Evolutionary conservation across 257 asterid species (phyloP).

Genomic region (Apocynum venetum): DNA sequence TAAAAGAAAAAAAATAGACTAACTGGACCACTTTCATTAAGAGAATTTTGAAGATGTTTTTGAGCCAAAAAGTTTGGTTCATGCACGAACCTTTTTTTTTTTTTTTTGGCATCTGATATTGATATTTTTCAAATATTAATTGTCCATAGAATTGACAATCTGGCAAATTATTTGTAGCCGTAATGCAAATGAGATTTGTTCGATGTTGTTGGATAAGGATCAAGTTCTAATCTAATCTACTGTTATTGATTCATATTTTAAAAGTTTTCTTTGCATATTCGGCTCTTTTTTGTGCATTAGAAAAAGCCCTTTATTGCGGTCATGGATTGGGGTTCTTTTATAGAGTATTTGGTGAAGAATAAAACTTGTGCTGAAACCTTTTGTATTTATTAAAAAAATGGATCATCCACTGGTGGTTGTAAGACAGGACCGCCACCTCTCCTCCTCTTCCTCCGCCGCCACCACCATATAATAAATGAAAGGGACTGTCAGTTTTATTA

Average conservation of each 20-base stretch:
- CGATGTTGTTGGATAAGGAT: constrained; percentile 13
- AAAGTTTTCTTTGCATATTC: neutral
- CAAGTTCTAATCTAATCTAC: neutral
- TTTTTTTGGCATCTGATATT: neutral
- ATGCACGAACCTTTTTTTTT: constrained; percentile 7
- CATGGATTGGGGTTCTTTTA: no score
- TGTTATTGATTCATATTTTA: neutral
- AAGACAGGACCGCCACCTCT: no score
- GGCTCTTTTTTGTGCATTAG: neutral
- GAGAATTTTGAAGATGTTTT: neutral
- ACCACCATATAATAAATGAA: no score
- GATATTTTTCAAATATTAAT: neutral
- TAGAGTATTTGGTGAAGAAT: no score
- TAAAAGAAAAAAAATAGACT: neutral
- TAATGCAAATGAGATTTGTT: neutral
- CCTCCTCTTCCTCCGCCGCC: no score
- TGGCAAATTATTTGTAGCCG: neutral
- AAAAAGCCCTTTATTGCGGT: neutral
- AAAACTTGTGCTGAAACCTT: no score
- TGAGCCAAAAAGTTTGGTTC: constrained; percentile 18
- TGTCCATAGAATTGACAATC: neutral
- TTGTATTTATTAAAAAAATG: no score
- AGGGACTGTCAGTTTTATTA: no score
- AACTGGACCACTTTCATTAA: neutral
- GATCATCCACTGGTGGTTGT: no score